Percentiles rank a stretch among this genome's conserved stretches.
phyloP scores from a whole-genome alignment of 1,284 basidiomycete species.

The Rhodotorula sp. region DNA sequence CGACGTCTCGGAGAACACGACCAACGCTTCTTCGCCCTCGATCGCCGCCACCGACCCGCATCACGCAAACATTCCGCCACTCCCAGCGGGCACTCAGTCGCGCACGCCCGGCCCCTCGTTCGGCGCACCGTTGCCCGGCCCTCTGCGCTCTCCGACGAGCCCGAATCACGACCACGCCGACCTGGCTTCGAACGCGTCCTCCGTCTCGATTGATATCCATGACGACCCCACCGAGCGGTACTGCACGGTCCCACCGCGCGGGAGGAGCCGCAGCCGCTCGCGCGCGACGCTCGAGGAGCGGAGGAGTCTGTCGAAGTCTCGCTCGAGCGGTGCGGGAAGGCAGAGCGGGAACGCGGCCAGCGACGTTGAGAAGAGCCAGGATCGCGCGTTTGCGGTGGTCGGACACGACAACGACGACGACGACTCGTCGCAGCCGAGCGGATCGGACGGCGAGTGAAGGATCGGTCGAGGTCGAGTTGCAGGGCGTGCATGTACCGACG shows the following conservation, averaged over 20 bases:
- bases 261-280: neutral
- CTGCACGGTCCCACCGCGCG: conserved; percentile 1
- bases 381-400: conserved; percentile 16
- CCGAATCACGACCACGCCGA: conserved; percentile 1
- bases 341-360: neutral
- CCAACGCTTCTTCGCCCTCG: conserved; percentile 20
- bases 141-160: neutral
- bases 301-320: neutral
- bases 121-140: no score
- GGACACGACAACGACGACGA: conserved; percentile 15
- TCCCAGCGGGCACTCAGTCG: neutral
- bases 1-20: conserved; percentile 29
- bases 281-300: neutral
- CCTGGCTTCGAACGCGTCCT: conserved; percentile 15
- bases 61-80: neutral
- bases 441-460: neutral
- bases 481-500: neutral
- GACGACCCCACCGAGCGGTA: conserved; percentile 29
- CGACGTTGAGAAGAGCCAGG: conserved; percentile 14
- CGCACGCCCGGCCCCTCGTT: no score
- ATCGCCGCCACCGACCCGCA: conserved; percentile 15
- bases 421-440: conserved; percentile 7
- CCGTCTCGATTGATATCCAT: conserved; percentile 32
- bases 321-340: neutral
- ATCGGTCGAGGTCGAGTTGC: neutral